Evolutionary conservation across 352 stramenopile species (phyloP), one percentile per base, ranked within the genome.

Genomic region (Phytopythium mirpurense): DNA sequence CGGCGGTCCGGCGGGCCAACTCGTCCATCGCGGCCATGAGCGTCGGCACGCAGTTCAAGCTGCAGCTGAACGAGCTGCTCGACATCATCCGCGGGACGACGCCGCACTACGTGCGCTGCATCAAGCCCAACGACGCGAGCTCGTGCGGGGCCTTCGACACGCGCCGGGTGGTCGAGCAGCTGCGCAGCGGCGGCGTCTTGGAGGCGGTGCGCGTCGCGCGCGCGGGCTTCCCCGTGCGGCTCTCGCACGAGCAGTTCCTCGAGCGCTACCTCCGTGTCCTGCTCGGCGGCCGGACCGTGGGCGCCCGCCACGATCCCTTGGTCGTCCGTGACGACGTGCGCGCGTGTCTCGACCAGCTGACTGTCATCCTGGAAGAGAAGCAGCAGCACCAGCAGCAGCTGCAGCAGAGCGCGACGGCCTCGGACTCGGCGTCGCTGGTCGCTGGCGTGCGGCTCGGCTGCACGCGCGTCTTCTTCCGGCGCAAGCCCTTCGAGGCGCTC

Each of bases 91-190:
- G 97, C 26, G 73, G 73, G 23, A 99, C 96, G 8, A 83, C 88
- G 24, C 96, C 96, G 38, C 96, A 99, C 72, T 99, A 99, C 71
- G 93, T 99, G 52, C 93, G 97, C 54, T 99, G 97, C 66, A 88
- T 99, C 36, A 99, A 99, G 64, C 97, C 97, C 31, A 99, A 99
- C 64, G 94, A 99, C 70, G 56, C 36, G 1, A 87, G 88, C 49
- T 59, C 70, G 29, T 56, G 65, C n/a, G 73, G 72, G 2, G 41
- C 67, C 21, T 98, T 99, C 59, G 43, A 78, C 40, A 74, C 68
- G 16, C 55, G 59, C 8, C 78, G 83, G 35, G 78, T 95, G 12
- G 74, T 94, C 9, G 85, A 96, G 44, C 88, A 96, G 54, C 63
- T 96, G 14, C 79, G 81, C 26, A 92, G 84, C 50, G 85, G 83